Evolutionary conservation across 2,329 filamentous ascomycete species (phyloP), one percentile per base, ranked within the genome.

Genomic region (Colletotrichum eremochloae): DNA sequence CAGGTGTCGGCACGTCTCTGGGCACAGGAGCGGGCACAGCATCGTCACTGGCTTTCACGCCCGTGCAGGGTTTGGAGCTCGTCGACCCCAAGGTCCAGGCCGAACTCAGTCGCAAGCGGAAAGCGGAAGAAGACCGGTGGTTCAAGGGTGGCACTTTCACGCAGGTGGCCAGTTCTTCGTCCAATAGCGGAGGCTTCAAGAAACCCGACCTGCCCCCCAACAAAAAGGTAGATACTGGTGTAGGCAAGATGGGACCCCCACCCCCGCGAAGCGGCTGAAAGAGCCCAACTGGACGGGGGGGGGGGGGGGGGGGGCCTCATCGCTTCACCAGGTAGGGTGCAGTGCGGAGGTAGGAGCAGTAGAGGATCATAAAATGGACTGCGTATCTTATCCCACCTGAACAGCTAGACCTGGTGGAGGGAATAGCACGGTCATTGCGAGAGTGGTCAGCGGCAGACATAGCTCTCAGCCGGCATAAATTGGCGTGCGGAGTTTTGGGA

Each of bases 61-160:
- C 96, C 1, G 94, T 97, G 20, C 96, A 98, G 79, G 96, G 96
- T 2, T 87, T 99, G 50, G 96, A 99, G 84, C 88, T 99, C 15
- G 95, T 98, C 8, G 96, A 98, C 80, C 96, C 96, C 31, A 97
- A 96, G 85, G 90, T 93, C 69, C 91, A 95, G 76, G 93, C 94
- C 9, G 95, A 98, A 84, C 88, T 97, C 80, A 95, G 89, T 79
- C 89, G 94, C 77, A 98, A 98, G 86, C 87, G 95, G 75, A 97
- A 97, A 81, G 95, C 94, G 0, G 96, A 98, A 75, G 94, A 97
- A 80, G 96, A 98, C 80, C 88, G 94, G 48, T 99, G 95, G 92
- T 99, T 99, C 86, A 97, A 96, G 82, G 94, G 94, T 58, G 96
- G 96, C n/a, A 95, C 94, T 0, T 99, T 99, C 79, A 98, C 96